Base-by-base conservation (phyloP, 768 basidiomycete species). In the Pleurotus salmoneostramineus region DNA sequence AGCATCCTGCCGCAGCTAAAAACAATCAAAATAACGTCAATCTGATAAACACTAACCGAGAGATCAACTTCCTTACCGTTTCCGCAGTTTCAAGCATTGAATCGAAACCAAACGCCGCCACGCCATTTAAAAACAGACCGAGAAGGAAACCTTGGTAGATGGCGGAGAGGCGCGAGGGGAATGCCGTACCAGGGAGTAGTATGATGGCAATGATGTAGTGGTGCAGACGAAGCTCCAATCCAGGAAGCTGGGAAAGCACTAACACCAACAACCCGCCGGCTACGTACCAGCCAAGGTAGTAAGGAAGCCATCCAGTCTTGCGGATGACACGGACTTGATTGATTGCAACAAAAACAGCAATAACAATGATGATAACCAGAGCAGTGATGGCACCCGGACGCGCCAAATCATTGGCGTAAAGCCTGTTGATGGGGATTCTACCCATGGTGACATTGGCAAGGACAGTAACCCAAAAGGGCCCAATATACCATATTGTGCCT, bases 321-420 rank as follows among this genome's bases (percentile, higher is more conserved):
- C 92, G 82, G 58, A 93, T 87, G 56, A 93, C 83, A n/a, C 89
- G 80, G 3, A 88, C 65, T 72, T 95, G 93, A 66, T 93, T 93
- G 36, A 87, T 64, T 35, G 81, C 83, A 48, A 89, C 67, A 27
- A 82, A 66, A 5, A 82, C 69, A 10, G 93, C 68, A 59, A 89
- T 73, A 10, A 91, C 60, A 43, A 87, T 63, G 55, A 93, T 84
- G 61, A 93, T 77, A 45, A 91, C 78, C 35, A 93, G 76, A 5
- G 86, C 83, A 1, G 77, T 73, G 47, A 93, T 76, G 4, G 85
- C 89, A 21, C 91, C 91, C 4, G 82, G 79, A 37, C 83, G 80
- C 64, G 83, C 79, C 56, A 95, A 74, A 69, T 93, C 91, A 5
- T 82, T 78, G 2, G 83, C 77, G 1, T 83, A 84, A n/a, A 95